Evolutionary conservation across 108 stramenopile genomes (phyloP).

Genomic region (Pseudonitzschia pungens): DNA sequence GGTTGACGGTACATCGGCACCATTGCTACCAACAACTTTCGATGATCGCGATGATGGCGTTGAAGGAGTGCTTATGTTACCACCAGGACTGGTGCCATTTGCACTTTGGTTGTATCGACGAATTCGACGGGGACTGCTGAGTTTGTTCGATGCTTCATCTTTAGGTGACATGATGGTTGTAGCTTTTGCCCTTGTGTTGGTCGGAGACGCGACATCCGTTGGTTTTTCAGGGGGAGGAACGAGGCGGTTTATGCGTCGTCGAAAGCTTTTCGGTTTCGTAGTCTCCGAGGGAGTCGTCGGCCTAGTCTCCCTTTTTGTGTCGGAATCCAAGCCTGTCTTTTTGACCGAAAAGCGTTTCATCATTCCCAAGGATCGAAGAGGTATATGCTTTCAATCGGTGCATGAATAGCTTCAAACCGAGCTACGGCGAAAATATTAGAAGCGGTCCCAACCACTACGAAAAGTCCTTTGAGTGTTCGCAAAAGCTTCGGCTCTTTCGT

Average conservation of each 20-base stretch:
- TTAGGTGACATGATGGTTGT: background rate
- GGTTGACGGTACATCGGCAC: no score
- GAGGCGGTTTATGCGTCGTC: conserved; percentile 2
- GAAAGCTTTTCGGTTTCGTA: background rate
- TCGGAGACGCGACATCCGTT: background rate
- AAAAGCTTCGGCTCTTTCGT: no score
- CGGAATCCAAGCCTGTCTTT: background rate
- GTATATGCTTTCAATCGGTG: background rate
- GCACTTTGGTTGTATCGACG: background rate
- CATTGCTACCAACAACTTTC: background rate
- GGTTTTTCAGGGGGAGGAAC: background rate
- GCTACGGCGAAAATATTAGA: background rate
- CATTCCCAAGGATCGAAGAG: background rate
- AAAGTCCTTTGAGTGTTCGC: no score
- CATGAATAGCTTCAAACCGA: background rate
- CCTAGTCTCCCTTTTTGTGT: background rate
- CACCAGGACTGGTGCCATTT: background rate
- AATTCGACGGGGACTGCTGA: background rate
- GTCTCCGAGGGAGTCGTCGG: background rate
- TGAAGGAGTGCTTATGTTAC: background rate
- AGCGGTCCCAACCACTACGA: no score
- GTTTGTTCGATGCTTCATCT: background rate
- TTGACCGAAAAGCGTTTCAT: conserved; percentile 6
- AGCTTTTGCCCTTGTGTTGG: background rate
- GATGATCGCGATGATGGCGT: background rate